phyloP scores from a whole-genome alignment of 1,284 basidiomycete genomes.

The Fomitiporia mediterranea region DNA sequence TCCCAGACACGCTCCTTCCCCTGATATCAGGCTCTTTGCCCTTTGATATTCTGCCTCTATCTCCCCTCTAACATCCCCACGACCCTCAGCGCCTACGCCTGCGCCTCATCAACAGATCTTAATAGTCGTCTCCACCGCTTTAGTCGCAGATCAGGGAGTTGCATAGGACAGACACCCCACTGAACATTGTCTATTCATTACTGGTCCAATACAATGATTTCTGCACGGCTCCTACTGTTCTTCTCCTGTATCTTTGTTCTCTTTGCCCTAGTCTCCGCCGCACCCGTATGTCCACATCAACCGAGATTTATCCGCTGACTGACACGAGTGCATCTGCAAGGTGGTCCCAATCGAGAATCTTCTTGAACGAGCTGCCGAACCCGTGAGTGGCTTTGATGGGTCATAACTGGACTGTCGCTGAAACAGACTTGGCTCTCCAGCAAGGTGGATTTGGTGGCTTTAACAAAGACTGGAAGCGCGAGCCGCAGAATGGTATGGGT shows the following conservation, averaged over 20 bases:
- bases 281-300: slow-evolving; percentile 9
- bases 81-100: background rate
- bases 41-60: background rate
- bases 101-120: background rate
- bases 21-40: background rate
- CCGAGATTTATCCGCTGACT: background rate
- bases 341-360: slow-evolving; percentile 4
- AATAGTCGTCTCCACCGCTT: background rate
- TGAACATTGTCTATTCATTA: background rate
- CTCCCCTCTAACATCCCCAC: background rate
- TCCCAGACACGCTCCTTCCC: slow-evolving; percentile 8
- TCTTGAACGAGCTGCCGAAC: slow-evolving; percentile 13
- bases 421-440: background rate
- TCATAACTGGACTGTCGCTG: background rate
- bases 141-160: slow-evolving; percentile 1
- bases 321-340: background rate
- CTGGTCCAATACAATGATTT: slow-evolving; percentile 3
- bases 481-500: slow-evolving; percentile 8
- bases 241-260: slow-evolving; percentile 14
- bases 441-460: slow-evolving; percentile 13
- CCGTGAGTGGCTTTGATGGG: slow-evolving; percentile 2
- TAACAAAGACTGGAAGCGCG: slow-evolving; percentile 15
- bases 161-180: background rate
- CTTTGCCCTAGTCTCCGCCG: slow-evolving; percentile 9
- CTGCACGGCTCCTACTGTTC: slow-evolving; percentile 11